Evolutionary conservation across 176 grass and related monocot genomes (phyloP).

Genomic region (Tillandsia fasciculata): DNA sequence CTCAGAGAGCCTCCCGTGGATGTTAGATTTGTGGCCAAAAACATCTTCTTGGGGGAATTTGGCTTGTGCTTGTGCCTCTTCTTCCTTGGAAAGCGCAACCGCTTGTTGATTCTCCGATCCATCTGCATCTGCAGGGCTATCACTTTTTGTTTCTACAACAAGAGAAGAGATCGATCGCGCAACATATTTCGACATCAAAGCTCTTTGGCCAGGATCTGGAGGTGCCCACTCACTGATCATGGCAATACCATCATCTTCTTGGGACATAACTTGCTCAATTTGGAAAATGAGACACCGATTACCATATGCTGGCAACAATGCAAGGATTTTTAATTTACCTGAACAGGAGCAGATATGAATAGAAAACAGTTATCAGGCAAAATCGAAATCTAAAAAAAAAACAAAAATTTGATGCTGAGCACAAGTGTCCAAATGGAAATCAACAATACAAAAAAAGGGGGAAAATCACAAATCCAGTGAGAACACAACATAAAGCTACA

Average conservation of each 20-base stretch:
- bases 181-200: constrained; percentile 19
- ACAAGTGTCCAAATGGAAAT: not conserved
- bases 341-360: too few species aligned
- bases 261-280: constrained; percentile 1
- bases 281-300: not conserved
- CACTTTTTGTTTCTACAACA: not conserved
- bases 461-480: not conserved
- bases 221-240: constrained; percentile 13
- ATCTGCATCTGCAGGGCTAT: not conserved
- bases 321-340: too few species aligned
- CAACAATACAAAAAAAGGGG: not conserved
- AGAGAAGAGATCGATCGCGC: constrained; percentile 8
- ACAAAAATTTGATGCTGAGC: too few species aligned
- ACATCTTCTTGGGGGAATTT: not conserved
- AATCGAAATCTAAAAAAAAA: too few species aligned
- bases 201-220: constrained; percentile 15
- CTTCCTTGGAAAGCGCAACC: not conserved
- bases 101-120: not conserved
- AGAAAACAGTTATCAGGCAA: too few species aligned
- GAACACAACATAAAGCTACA: not conserved
- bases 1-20: constrained; percentile 16
- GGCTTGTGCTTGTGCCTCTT: not conserved
- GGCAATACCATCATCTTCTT: constrained; percentile 6
- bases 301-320: too few species aligned
- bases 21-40: not conserved